A percentile compares a stretch with the other conserved stretches of the same genome.
These are phyloP conservation scores for Colletotrichum sojae DNA, from an alignment of 2,329 filamentous ascomycete species.

Conservation along the genomic window DNA sequence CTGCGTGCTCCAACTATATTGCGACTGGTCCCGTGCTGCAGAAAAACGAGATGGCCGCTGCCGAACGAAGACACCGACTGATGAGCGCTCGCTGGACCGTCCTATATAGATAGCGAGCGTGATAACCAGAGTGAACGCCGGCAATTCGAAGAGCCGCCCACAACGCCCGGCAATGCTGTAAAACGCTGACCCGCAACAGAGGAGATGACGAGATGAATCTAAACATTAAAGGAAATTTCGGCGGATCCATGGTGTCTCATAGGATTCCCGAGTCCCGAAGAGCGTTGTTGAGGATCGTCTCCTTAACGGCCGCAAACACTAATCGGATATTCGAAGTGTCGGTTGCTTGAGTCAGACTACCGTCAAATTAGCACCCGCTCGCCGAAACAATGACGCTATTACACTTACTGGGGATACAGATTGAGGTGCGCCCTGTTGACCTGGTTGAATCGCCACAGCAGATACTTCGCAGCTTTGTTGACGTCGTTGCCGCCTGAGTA, in stretches of 20 bases:
- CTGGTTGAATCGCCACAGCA: slow-evolving; percentile 98
- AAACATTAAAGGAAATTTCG: slow-evolving; percentile 30
- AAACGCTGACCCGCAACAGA: slow-evolving; percentile 42
- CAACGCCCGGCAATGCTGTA: slow-evolving; percentile 44
- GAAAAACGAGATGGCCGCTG: slow-evolving; percentile 16
- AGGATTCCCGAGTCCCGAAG: slow-evolving; percentile 98
- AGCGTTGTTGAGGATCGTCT: slow-evolving; percentile 98
- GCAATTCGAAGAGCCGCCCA: slow-evolving; percentile 41
- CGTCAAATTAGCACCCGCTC: slow-evolving; percentile 25
- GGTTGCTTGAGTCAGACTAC: slow-evolving; percentile 95
- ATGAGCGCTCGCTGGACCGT: slow-evolving; percentile 29
- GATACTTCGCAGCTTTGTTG: slow-evolving; percentile 97
- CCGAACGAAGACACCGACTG: slow-evolving; percentile 16
- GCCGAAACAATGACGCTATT: slow-evolving; percentile 26
- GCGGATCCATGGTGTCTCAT: slow-evolving; percentile 58
- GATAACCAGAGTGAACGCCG: slow-evolving; percentile 42
- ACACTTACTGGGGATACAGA: slow-evolving; percentile 93
- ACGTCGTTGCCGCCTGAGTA: slow-evolving; percentile 98
- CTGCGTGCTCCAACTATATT: slow-evolving; percentile 19
- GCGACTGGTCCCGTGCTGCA: slow-evolving; percentile 29
- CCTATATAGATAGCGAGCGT: slow-evolving; percentile 36
- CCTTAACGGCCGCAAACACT: slow-evolving; percentile 98
- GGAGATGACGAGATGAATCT: slow-evolving; percentile 34
- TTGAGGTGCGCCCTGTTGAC: slow-evolving; percentile 97
- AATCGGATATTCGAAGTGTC: slow-evolving; percentile 98